Evolutionary conservation across 345 rosid species (phyloP).

Genomic region (Salix exigua): DNA sequence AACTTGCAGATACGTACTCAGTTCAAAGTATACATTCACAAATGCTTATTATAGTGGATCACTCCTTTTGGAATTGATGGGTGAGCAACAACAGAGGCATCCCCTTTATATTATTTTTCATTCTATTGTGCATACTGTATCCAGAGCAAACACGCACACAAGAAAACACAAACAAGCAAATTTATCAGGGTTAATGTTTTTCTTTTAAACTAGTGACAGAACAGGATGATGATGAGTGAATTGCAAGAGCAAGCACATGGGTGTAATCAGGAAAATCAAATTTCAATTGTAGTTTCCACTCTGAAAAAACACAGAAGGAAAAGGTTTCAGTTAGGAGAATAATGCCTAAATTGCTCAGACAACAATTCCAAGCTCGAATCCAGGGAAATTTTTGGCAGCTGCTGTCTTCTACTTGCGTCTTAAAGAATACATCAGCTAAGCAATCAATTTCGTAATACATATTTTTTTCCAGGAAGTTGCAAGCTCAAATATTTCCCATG

Average conservation of each 20-base stretch:
- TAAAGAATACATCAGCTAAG: neutral
- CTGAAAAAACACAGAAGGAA: neutral
- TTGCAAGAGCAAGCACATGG: neutral
- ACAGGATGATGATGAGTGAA: neutral
- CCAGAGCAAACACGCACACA: no score
- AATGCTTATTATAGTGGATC: neutral
- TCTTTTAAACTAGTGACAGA: neutral
- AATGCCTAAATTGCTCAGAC: neutral
- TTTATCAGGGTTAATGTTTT: neutral
- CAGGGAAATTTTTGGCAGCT: neutral
- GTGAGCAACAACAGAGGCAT: neutral
- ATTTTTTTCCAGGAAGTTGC: neutral
- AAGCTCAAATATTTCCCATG: neutral
- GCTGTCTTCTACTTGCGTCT: neutral
- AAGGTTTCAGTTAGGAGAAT: neutral
- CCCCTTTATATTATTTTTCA: neutral
- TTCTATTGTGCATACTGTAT: no score
- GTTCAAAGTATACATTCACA: neutral
- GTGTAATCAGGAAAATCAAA: neutral
- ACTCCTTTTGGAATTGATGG: neutral
- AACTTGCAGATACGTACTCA: neutral
- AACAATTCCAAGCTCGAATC: neutral
- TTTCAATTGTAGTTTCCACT: neutral
- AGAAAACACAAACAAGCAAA: no score
- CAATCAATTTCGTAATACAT: neutral